Base-by-base conservation (phyloP, 2,329 filamentous ascomycete species). In the Paracorniculantispora psalliotae region DNA sequence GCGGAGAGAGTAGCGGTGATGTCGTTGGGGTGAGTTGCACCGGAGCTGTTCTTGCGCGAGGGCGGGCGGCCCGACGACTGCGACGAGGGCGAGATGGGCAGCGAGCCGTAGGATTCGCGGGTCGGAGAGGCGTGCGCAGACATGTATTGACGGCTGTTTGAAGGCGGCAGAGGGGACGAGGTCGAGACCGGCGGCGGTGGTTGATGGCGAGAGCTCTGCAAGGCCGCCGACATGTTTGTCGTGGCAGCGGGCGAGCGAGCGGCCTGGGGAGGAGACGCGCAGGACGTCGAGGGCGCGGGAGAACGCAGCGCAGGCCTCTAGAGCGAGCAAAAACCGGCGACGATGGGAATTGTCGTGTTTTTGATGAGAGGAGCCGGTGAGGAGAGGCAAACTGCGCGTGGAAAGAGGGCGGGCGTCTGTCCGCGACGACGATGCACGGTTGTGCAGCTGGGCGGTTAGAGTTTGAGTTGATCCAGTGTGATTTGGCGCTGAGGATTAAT, bases 211-310 rank as follows among this genome's bases (percentile, higher is more conserved):
- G 79, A 75, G 64, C 82, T 76, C 73, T 88, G 85, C 70, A 88
- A 75, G 67, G 81, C 81, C 77, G 85, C 82, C 72, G 82, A 85
- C 74, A 81, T 84, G 83, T 83, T 85, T 73, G 28, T 46, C 19
- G 47, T 51, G 25, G 47, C n/a, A 35, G 43, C 39, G 46, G 47
- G 37, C 8, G 48, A 10, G 25, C 35, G 56, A 10, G 25, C 35
- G 56, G 26, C 33, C 47, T 15, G 56, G 35, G 23, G 37, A 37
- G 26, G 28, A 46, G 47, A 58, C 56, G 56, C 56, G 56, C 48
- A 4, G 48, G 39, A 26, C 6, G 48, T 23, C 47, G 33, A 49
- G 15, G 44, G 19, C 49, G 25, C 19, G 47, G 35, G 37, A 33
- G 39, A 21, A 51, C 37, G 48, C 26, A 51, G 47, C 47, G 56